phyloP scores from a whole-genome alignment of 768 basidiomycete genomes.

The Lentinula edodes region DNA sequence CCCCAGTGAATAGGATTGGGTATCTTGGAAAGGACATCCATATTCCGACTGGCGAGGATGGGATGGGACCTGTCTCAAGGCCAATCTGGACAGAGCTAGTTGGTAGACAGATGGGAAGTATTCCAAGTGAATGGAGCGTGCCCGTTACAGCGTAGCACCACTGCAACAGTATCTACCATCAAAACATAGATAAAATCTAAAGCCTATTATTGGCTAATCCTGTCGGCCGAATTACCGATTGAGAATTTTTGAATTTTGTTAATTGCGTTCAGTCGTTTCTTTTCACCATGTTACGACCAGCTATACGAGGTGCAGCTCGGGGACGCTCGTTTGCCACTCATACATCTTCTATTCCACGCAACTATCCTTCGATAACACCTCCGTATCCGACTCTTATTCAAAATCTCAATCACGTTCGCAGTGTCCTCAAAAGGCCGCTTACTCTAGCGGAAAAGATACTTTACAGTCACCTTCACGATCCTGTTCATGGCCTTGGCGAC shows the following conservation, averaged over 20 bases:
- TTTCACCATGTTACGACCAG: not conserved
- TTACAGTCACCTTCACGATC: conserved; percentile 85
- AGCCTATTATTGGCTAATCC: not conserved
- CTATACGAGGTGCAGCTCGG: not conserved
- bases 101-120: conserved; percentile 74
- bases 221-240: not conserved
- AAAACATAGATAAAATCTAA: not conserved
- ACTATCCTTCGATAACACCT: conserved; percentile 68
- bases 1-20: conserved; percentile 67
- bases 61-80: conserved; percentile 76
- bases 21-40: conserved; percentile 58
- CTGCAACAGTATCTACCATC: not conserved
- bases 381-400: conserved; percentile 69
- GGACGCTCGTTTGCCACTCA: conserved; percentile 28
- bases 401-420: conserved; percentile 66
- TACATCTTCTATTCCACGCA: conserved; percentile 30
- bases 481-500: conserved; percentile 60
- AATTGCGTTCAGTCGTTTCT: not conserved
- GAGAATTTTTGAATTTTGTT: not conserved
- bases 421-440: conserved; percentile 70
- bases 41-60: conserved; percentile 62
- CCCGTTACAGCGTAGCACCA: conserved; percentile 24
- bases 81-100: conserved; percentile 69
- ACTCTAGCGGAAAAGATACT: conserved; percentile 98
- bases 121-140: conserved; percentile 79